Conservation (phyloP, 495 filamentous ascomycete genomes). For the Penicillium nucicola region DNA sequence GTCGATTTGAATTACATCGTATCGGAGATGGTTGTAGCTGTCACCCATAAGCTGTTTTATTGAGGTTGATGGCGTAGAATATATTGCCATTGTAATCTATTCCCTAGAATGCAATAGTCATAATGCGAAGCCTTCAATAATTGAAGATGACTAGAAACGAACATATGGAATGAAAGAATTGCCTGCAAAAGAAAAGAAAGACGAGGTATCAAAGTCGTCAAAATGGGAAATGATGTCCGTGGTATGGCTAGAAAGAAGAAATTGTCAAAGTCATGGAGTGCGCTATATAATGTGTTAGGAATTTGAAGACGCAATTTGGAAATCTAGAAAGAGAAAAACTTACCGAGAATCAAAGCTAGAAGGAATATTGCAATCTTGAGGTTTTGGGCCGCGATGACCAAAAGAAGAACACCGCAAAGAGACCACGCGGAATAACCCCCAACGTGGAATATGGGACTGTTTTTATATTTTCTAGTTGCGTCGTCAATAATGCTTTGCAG, state of each 20-base stretch:
- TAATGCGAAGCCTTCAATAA: neutral
- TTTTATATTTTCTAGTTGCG: conserved; percentile 31
- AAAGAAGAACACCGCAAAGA: conserved; percentile 19
- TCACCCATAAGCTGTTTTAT: no score
- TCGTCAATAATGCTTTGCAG: conserved; percentile 41
- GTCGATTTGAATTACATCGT: no score
- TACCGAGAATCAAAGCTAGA: conserved; percentile 21
- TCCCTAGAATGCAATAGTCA: neutral
- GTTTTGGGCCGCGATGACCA: conserved; percentile 24
- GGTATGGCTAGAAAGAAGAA: neutral
- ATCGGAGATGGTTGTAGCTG: no score
- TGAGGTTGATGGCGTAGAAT: no score
- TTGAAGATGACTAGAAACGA: neutral
- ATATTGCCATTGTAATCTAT: no score
- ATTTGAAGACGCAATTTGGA: neutral
- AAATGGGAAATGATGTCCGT: no score
- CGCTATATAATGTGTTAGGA: neutral
- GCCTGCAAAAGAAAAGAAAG: neutral
- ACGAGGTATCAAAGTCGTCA: neutral
- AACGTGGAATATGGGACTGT: conserved; percentile 21
- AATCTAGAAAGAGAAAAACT: neutral
- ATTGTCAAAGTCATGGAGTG: neutral
- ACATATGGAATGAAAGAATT: neutral
- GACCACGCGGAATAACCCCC: conserved; percentile 24
- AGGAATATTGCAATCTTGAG: conserved; percentile 16